Evolutionary conservation across 495 filamentous ascomycete species (phyloP), one percentile per base, ranked within the genome.

Genomic region (Pyrenula aspistea): DNA sequence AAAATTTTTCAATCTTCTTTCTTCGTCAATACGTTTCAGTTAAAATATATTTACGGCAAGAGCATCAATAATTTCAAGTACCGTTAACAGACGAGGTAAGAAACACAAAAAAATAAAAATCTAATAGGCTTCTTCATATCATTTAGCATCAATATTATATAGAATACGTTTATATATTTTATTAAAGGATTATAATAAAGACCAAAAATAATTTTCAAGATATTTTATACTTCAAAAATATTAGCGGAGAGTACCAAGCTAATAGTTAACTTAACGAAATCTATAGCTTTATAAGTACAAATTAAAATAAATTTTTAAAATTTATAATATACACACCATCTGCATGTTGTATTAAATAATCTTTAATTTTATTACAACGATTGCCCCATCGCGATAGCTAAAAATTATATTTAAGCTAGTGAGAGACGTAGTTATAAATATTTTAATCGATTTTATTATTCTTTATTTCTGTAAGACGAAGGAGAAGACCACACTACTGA

Each of bases 31-130:
- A 0, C 53, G 51, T 1, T 53, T 36, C 21, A 54, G 36, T 15
- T 63, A 56, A n/a, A 55, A 52, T 15, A 65, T 56, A 31, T 68
- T 61, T 48, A 71, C 60, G 22, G 61, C 61, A 49, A 66, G 59
- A 0, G 62, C 59, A 50, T 72, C 60, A 23, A 68, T 61, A 20
- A 73, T 52, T 52, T 74, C 69, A 22, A 52, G 53, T 1, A 69
- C 51, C 2, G 55, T 65, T 24, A 74, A 51, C 10, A 71, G 68
- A 22, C 60, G 57, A 2, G 20, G 42, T 22, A 69, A 66, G 36
- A 63, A 63, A 47, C 65, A 67, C 49, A 73, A 64, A 25, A 68
- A 55, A 25, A 61, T 67, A 25, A 75, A 60, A 12, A 71, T 55
- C 24, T 60, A 63, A 21, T 57, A 56, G 22, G 62, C 66, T 42